Evolutionary conservation across 139 green algal species (phyloP).

Genomic region (Volvox africanus): DNA sequence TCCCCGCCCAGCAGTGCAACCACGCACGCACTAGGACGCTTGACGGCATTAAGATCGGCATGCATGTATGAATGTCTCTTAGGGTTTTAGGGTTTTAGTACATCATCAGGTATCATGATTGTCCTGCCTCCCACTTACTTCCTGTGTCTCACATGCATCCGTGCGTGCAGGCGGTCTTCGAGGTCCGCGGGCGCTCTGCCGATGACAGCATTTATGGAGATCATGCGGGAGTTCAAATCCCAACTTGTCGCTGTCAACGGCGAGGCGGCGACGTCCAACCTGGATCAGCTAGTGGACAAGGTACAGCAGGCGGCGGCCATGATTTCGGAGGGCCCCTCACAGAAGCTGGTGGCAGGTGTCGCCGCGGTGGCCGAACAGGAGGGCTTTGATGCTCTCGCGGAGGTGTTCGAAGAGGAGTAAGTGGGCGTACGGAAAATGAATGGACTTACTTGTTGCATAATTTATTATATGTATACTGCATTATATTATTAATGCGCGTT

Average conservation of each 20-base stretch:
- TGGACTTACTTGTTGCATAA: too few species aligned
- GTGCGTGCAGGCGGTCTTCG: neutral
- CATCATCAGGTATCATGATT: neutral
- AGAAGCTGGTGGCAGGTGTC: neutral
- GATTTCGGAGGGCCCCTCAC: neutral
- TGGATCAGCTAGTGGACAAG: neutral
- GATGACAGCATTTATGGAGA: neutral
- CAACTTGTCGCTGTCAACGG: neutral
- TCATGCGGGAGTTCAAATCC: neutral
- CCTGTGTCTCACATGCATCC: neutral
- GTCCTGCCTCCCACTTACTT: neutral
- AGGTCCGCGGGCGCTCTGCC: too few species aligned
- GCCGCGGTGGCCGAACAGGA: neutral
- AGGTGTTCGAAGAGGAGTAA: neutral
- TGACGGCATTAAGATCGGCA: too few species aligned
- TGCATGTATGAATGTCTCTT: neutral
- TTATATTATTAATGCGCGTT: too few species aligned
- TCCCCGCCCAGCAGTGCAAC: too few species aligned
- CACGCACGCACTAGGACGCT: too few species aligned
- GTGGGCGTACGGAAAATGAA: too few species aligned
- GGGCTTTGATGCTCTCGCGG: neutral
- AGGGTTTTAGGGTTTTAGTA: too few species aligned
- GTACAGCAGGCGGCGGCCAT: neutral
- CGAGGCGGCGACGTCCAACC: neutral
- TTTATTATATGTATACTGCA: too few species aligned